A percentile compares a stretch with the other conserved stretches of the same genome.
Evolutionary conservation across 164 flowering plant genomes (phyloP).

Genomic region (Echeveria elegans): DNA sequence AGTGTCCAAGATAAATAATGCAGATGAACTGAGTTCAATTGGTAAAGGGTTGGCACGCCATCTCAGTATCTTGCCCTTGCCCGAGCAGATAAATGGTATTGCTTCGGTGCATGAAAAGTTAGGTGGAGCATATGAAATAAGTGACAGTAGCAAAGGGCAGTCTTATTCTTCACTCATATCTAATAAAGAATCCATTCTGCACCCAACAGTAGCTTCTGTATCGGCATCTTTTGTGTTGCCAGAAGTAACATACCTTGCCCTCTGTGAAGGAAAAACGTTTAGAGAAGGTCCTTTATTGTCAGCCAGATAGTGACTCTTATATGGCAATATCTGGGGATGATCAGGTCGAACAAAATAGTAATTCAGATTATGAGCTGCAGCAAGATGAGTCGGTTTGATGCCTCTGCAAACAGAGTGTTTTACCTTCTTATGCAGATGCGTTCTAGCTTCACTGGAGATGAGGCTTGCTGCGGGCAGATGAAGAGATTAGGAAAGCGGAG

Average conservation of each 20-base stretch:
- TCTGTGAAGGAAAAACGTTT: slow-evolving; percentile 10
- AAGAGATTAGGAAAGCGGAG: slow-evolving; percentile 43
- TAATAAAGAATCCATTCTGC: not conserved
- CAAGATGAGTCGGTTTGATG: slow-evolving; percentile 14
- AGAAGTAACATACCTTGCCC: not conserved
- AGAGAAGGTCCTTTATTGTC: slow-evolving; percentile 11
- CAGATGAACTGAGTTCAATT: not conserved
- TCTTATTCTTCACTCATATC: not conserved
- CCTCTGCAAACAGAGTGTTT: too few species aligned
- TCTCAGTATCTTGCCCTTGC: not conserved
- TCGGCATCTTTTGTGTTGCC: not conserved
- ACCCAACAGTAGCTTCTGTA: not conserved
- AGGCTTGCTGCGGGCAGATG: slow-evolving; percentile 56
- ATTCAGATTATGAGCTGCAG: slow-evolving; percentile 13
- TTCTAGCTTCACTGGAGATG: slow-evolving; percentile 37
- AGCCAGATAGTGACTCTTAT: slow-evolving; percentile 8
- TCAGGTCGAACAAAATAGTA: slow-evolving; percentile 12
- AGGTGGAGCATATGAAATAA: not conserved
- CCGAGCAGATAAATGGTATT: not conserved
- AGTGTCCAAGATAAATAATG: not conserved
- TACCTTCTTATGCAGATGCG: too few species aligned
- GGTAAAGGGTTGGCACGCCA: slow-evolving; percentile 3
- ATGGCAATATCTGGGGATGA: slow-evolving; percentile 8
- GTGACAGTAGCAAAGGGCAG: not conserved
- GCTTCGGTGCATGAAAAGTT: not conserved